Base-by-base conservation (phyloP, 805 yeast genomes). In the Teunomyces funiuensis region DNA sequence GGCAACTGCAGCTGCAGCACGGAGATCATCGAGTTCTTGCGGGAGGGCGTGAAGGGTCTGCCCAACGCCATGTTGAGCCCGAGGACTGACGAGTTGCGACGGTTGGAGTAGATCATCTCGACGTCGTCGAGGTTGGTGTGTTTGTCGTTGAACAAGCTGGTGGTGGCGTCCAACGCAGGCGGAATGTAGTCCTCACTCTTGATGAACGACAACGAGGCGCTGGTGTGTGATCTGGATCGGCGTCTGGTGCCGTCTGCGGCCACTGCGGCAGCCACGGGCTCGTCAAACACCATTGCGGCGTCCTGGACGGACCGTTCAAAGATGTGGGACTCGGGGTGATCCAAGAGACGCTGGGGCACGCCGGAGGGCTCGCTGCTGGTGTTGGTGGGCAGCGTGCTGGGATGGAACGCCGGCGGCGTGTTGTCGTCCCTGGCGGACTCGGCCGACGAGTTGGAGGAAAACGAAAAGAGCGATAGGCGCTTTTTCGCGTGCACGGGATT, bases 91-190 rank as follows among this genome's bases (percentile, higher is more conserved):
- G 82, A 74, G 45, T 80, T 77, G 47, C 84, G 71, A 43, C 83
- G 66, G 33, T 51, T 53, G 26, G 83, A 67, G 52, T 82, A 81
- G 13, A 87, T 80, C 63, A 88, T 77, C 45, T 85, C 90, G 10
- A 86, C 80, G 41, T 77, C 74, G 49, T 85, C 83, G 45, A 88
- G 73, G 52, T 83, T 78, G 4, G 84, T 69, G 33, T 69, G 63
- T 52, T 80, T 81, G 10, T 82, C 76, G 31, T 81, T 71, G 27
- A 85, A 68, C 45, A 83, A 79, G 14, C 82, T 74, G 4, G 93
- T 77, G 6, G 95, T 88, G 16, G 76, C 76, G 53, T 87, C 95
- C 51, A 88, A 68, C 5, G 87, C 87, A 0, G 96, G 90, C 2
- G 95, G 85, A 15, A 88, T 85, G 50, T 64, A 77, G 60, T 88